Conservation (phyloP, 495 filamentous ascomycete species). For the Hypoxylon subgilvum region DNA sequence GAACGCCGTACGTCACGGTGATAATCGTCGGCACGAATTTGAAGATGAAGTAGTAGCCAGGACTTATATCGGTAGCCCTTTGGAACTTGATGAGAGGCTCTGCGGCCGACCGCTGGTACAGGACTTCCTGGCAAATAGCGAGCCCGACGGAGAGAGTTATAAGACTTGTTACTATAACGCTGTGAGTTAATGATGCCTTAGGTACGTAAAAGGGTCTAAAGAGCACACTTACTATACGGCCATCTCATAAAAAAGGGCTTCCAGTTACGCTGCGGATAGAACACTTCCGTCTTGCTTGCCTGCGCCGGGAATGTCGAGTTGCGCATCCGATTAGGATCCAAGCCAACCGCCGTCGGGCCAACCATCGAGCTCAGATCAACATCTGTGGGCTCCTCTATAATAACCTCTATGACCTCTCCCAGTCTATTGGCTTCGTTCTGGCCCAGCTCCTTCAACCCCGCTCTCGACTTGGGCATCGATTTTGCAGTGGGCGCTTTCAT, state of each 20-base stretch:
- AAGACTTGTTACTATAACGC: constrained; percentile 40
- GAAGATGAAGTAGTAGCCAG: constrained; percentile 66
- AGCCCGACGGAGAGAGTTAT: constrained; percentile 63
- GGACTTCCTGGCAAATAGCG: constrained; percentile 62
- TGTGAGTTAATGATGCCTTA: background rate
- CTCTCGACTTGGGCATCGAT: too few species aligned
- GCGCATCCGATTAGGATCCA: constrained; percentile 22
- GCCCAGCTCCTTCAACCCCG: constrained; percentile 48
- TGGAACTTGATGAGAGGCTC: constrained; percentile 57
- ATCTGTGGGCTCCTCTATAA: constrained; percentile 49
- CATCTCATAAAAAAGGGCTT: constrained; percentile 73
- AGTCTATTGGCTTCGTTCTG: constrained; percentile 59
- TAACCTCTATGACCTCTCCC: constrained; percentile 58
- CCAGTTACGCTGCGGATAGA: constrained; percentile 70
- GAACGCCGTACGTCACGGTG: constrained; percentile 71
- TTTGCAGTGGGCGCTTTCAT: constrained; percentile 20
- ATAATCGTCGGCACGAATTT: constrained; percentile 75
- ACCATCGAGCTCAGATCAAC: constrained; percentile 49
- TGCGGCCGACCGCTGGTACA: constrained; percentile 63
- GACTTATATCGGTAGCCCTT: constrained; percentile 55
- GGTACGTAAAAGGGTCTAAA: background rate
- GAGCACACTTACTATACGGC: constrained; percentile 57
- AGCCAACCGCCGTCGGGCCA: constrained; percentile 36
- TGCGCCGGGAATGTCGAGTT: constrained; percentile 41
- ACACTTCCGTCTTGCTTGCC: constrained; percentile 47